Evolutionary conservation across 345 rosid species (phyloP), one percentile per base, ranked within the genome.

Genomic region (Dimocarpus longan): DNA sequence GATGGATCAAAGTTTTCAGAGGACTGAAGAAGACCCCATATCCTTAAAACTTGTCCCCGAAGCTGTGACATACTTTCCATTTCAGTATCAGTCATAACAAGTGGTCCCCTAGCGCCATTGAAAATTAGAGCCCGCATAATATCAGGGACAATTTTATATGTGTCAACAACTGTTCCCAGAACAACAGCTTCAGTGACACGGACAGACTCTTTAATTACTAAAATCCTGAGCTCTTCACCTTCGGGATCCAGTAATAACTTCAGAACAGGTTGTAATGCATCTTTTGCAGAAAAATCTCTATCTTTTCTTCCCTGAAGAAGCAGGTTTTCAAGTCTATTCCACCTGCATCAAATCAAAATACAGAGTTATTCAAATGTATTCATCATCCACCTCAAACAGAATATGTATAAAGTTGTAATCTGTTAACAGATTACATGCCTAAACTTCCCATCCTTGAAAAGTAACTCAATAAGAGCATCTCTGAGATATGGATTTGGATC

Each of bases 321-420:
- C 78, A 96, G 90, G 85, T 96, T 93, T 88, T 93, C 97, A 70
- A 96, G 98, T 82, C 99, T 90, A 84, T 87, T 91, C 99, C 99
- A 96, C 82, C 95, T 91, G 86, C 80, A 83, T 26, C 70, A 80
- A 74, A 28, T 54, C 46, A 77, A 80, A 75, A 78, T 78, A 66
- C 8, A 48, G 15, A 59, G 28, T 43, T 19, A 46, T 48, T 78
- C 32, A 67, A 70, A 68, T 18, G 28, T 50, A 54, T 12, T 28
- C 26, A 22, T 32, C 5, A 26, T 26, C 66, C 71, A 66, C 52
- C 6, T 7, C 37, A 68, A 76, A 76, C n/a, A 78, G 56, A 62
- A 46, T 12, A 46, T 24, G 44, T 21, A 57, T 63, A 50, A 13
- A 63, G 54, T 66, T 52, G 68, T 6, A 65, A 59, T 18, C 66